A percentile compares a stretch with the other conserved stretches of the same genome.
Conservation (phyloP, 768 basidiomycete genomes). For the Leccinum pellstonianum region DNA sequence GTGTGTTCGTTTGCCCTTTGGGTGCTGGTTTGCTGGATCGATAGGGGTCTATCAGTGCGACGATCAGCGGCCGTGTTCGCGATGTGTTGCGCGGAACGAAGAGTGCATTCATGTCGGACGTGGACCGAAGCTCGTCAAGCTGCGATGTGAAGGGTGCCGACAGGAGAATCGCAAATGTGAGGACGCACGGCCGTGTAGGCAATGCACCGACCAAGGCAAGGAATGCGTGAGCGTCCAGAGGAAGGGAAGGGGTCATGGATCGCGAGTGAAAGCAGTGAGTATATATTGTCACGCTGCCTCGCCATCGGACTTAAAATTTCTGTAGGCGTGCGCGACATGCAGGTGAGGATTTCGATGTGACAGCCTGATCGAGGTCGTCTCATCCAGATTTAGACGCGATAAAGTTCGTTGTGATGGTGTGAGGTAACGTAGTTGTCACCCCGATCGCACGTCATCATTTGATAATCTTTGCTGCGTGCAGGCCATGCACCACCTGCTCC, state of each 20-base stretch:
- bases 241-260: conserved; percentile 56
- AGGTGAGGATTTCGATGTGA: conserved; percentile 41
- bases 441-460: conserved; percentile 1
- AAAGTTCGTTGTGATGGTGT: conserved; percentile 62
- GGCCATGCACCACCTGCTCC: conserved; percentile 50
- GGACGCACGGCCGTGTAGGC: conserved; percentile 54
- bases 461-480: conserved; percentile 22
- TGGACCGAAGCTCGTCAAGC: conserved; percentile 55
- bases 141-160: conserved; percentile 60
- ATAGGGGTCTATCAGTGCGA: conserved; percentile 46
- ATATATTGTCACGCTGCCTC: conserved; percentile 9
- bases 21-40: background rate
- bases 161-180: conserved; percentile 58
- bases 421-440: conserved; percentile 37
- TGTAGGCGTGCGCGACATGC: conserved; percentile 59
- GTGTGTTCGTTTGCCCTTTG: background rate
- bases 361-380: conserved; percentile 10
- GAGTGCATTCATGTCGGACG: conserved; percentile 57
- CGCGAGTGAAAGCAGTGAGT: conserved; percentile 59
- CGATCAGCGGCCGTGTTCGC: conserved; percentile 59
- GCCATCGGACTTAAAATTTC: conserved; percentile 11
- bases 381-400: conserved; percentile 45
- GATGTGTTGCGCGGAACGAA: conserved; percentile 53
- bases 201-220: conserved; percentile 46
- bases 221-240: conserved; percentile 50